Evolutionary conservation across 2,329 filamentous ascomycete genomes (phyloP), one percentile per base, ranked within the genome.

Genomic region (Colletotrichum sp.): DNA sequence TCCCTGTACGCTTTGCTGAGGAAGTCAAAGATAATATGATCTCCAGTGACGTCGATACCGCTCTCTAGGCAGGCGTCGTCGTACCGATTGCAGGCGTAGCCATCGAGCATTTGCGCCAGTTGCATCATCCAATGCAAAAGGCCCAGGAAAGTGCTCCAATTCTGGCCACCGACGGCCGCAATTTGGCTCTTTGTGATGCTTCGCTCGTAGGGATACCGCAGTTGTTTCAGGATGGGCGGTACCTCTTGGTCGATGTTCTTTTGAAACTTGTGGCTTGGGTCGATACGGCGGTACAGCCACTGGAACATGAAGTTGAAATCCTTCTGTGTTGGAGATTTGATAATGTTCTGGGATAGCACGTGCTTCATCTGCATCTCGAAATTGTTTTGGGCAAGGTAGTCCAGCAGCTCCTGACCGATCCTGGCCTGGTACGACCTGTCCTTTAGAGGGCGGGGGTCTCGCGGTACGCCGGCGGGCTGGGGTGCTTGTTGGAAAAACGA

Each of bases 71-170:
- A 98, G 2, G 96, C 96, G 68, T 98, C 94, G 78, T 98, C 96
- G 83, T 98, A 99, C 62, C 92, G 92, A 74, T 96, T 94, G 70
- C 87, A 84, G 2, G 91, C 88, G 81, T 96, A 98, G 26, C 94
- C 91, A 77, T 98, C 96, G 81, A 98, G 91, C 93, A 98, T 98
- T 79, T 96, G 93, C 6, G 95, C 95, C 67, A 99, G 88, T 84
- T 98, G 96, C 96, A 99, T 98, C 92, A 99, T 96, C 97, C 97
- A 99, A 86, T 99, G 96, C 66, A 99, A 89, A 83, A 99, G 88
- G 0, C 96, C 97, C 14, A 99, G 88, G 81, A 99, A 98, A 0
- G 95, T 97, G 77, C 94, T 94, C 97, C 97, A 99, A 82, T 98
- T 98, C 84, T 98, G 96, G 4, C 96, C 96, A 78, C 97, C 97